These are phyloP conservation scores for Crucibulum parvulum DNA, from an alignment of 1,284 basidiomycete species.

Conservation along the genomic window DNA sequence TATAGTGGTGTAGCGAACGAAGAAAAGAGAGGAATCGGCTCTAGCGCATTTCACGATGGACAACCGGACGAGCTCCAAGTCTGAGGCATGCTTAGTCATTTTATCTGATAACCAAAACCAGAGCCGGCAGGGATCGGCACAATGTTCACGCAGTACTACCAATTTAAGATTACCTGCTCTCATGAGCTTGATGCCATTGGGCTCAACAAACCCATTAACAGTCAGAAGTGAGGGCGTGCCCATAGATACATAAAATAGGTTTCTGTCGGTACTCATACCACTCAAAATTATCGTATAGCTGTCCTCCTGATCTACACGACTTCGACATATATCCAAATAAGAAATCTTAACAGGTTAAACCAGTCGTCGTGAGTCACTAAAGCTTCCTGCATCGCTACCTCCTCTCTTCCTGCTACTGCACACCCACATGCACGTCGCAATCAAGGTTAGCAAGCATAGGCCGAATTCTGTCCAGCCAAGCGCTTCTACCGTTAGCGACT, in stretches of 20 bases:
- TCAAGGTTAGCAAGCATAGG: constrained; percentile 65
- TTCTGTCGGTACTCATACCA: too few species aligned
- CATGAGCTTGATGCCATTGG: too few species aligned
- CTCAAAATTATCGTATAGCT: too few species aligned
- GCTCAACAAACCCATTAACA: too few species aligned
- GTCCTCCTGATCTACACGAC: not conserved
- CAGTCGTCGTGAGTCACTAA: not conserved
- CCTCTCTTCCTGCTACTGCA: constrained; percentile 44
- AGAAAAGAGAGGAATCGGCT: not conserved
- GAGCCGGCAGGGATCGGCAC: not conserved
- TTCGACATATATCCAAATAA: not conserved
- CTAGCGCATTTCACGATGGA: too few species aligned
- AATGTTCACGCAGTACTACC: too few species aligned
- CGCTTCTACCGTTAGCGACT: constrained; percentile 73
- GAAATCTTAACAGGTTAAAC: constrained; percentile 6
- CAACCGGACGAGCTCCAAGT: too few species aligned
- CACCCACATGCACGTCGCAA: constrained; percentile 69
- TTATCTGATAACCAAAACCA: not conserved
- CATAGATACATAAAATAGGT: too few species aligned
- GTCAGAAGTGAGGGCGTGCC: too few species aligned
- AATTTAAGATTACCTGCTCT: too few species aligned
- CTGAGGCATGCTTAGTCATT: too few species aligned
- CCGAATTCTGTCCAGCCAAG: constrained; percentile 78
- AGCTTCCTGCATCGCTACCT: not conserved
- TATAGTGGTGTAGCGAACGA: not conserved